Conservation (phyloP, 2,329 filamentous ascomycete species). For the Escovopsis sp. region DNA sequence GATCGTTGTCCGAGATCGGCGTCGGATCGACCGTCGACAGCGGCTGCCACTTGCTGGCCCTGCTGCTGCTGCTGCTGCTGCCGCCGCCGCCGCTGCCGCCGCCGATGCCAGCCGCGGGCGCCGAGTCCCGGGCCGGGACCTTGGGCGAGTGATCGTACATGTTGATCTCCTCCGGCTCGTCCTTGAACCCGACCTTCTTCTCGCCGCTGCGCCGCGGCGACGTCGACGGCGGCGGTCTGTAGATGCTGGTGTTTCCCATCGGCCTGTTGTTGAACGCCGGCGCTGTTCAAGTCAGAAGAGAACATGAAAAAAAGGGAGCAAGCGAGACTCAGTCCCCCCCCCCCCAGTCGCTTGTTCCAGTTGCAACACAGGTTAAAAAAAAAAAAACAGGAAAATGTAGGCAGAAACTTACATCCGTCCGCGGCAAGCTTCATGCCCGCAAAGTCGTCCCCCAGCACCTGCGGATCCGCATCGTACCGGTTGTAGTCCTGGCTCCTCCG, state of each 20-base stretch:
- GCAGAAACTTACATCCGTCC: constrained; percentile 41
- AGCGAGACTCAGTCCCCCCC: neutral
- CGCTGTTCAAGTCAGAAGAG: no score
- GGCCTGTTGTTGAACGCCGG: constrained; percentile 34
- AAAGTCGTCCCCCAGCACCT: constrained; percentile 83
- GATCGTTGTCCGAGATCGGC: constrained; percentile 80
- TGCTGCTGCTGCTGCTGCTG: constrained; percentile 26
- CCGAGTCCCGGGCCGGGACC: constrained; percentile 35
- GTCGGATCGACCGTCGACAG: constrained; percentile 67
- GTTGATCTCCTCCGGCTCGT: constrained; percentile 60
- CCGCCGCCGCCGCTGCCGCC: constrained; percentile 6
- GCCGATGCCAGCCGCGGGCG: constrained; percentile 13
- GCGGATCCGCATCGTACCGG: constrained; percentile 87
- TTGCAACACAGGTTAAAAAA: no score
- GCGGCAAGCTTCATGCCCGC: constrained; percentile 47
- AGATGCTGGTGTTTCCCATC: constrained; percentile 62
- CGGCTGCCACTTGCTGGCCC: constrained; percentile 93
- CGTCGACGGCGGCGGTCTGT: constrained; percentile 48
- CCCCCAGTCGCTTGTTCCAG: no score
- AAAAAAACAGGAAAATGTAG: no score
- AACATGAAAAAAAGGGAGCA: constrained; percentile 9
- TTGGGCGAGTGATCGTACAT: constrained; percentile 54
- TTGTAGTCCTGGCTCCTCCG: constrained; percentile 75
- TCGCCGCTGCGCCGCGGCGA: constrained; percentile 34
- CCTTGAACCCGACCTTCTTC: constrained; percentile 42